Conservation (phyloP, 768 basidiomycete species). For the Calvatia gigantea region DNA sequence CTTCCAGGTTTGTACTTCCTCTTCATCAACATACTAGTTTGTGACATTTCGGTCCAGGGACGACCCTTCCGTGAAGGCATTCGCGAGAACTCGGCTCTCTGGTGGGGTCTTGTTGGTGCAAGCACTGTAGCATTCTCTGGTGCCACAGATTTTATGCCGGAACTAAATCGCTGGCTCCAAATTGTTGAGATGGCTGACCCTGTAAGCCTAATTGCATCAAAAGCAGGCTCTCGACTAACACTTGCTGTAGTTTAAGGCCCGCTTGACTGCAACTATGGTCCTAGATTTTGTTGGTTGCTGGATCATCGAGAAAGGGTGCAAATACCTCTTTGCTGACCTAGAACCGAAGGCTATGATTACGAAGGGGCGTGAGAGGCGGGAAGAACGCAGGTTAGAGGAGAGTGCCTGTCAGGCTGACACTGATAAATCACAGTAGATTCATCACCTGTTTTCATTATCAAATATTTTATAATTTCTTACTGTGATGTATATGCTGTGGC, state of each 20-base stretch:
- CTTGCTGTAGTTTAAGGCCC: slow-evolving; percentile 69
- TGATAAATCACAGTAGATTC: slow-evolving; percentile 6
- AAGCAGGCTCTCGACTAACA: neutral
- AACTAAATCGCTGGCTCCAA: slow-evolving; percentile 95
- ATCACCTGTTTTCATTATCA: neutral
- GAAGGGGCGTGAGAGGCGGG: slow-evolving; percentile 76
- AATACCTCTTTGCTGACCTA: slow-evolving; percentile 82
- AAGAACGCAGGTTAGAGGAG: slow-evolving; percentile 43
- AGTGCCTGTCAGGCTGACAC: neutral
- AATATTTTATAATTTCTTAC: no score
- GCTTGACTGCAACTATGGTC: slow-evolving; percentile 77
- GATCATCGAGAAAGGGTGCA: slow-evolving; percentile 78
- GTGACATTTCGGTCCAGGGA: slow-evolving; percentile 45
- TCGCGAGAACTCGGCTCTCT: slow-evolving; percentile 90
- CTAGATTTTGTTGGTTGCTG: slow-evolving; percentile 89
- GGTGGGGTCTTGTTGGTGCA: slow-evolving; percentile 88
- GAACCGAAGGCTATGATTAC: slow-evolving; percentile 85
- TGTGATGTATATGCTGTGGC: no score
- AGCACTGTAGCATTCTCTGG: slow-evolving; percentile 90
- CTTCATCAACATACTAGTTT: neutral
- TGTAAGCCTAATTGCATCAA: slow-evolving; percentile 44
- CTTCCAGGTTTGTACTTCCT: slow-evolving; percentile 62
- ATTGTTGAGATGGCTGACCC: slow-evolving; percentile 82
- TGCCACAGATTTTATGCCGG: slow-evolving; percentile 91
- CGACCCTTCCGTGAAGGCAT: slow-evolving; percentile 99